Evolutionary conservation across 495 filamentous ascomycete genomes (phyloP).

Genomic region (Hypoxylon fuscum): DNA sequence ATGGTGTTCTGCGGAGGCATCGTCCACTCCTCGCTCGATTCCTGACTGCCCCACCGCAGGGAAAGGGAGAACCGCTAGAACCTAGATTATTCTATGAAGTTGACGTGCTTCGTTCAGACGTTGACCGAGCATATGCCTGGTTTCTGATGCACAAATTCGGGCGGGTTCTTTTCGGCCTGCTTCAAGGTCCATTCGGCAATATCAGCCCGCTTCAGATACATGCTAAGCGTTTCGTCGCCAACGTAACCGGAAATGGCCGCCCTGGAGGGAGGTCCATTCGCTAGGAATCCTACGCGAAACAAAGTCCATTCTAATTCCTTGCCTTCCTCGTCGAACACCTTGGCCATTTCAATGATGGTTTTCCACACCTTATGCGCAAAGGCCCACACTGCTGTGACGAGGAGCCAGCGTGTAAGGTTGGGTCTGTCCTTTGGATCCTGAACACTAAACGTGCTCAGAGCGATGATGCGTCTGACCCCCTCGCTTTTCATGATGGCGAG

Average conservation of each 20-base stretch:
- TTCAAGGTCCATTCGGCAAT: not conserved
- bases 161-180: not conserved
- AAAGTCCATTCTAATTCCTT: not conserved
- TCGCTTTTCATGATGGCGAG: not conserved
- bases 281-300: slow-evolving; percentile 1
- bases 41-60: too few relatives aligned
- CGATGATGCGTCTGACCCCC: not conserved
- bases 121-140: not conserved
- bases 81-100: too few relatives aligned
- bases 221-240: not conserved
- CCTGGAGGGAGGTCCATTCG: not conserved
- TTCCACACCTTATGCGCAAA: slow-evolving; percentile 20
- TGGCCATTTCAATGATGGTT: slow-evolving; percentile 5
- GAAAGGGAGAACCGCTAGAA: too few relatives aligned
- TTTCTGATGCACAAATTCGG: not conserved
- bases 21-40: not conserved
- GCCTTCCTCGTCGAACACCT: slow-evolving; percentile 1
- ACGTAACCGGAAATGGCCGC: not conserved
- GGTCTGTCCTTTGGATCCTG: not conserved
- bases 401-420: not conserved
- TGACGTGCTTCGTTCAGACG: too few relatives aligned
- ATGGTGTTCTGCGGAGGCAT: slow-evolving; percentile 4
- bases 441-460: slow-evolving; percentile 2
- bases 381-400: not conserved
- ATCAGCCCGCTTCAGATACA: not conserved